A percentile compares a stretch with the other conserved stretches of the same genome.
These are phyloP conservation scores for Diplodia seriata DNA, from an alignment of 2,329 filamentous ascomycete genomes.

Conservation along the genomic window DNA sequence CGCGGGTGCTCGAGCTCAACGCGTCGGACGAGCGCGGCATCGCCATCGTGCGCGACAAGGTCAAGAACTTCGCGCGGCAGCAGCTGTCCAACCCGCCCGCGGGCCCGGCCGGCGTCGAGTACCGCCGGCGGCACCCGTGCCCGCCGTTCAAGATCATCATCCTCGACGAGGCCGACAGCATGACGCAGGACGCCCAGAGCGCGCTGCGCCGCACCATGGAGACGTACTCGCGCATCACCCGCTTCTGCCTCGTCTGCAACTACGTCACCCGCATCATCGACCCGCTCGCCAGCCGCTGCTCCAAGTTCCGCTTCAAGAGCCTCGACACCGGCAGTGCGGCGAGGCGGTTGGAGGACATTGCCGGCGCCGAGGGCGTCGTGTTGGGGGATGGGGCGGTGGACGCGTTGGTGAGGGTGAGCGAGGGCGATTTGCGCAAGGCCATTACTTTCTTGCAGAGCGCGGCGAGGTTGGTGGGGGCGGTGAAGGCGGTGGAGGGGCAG, in stretches of 20 bases:
- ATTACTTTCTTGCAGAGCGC: conserved; percentile 97
- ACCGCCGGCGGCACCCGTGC: conserved; percentile 78
- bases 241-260: conserved; percentile 98
- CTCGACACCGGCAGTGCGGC: conserved; percentile 86
- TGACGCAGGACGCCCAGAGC: conserved; percentile 98
- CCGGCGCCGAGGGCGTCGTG: conserved; percentile 74
- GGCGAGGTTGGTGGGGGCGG: conserved; percentile 81
- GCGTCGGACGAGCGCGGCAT: conserved; percentile 99
- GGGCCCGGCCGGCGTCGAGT: conserved; percentile 66
- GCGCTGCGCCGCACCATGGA: conserved; percentile 97
- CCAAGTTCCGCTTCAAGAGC: conserved; percentile 97
- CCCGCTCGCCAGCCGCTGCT: conserved; percentile 88
- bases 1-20: conserved; percentile 97
- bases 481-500: conserved; percentile 38
- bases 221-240: conserved; percentile 93
- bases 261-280: conserved; percentile 99
- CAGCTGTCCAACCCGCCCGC: conserved; percentile 83
- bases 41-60: conserved; percentile 93
- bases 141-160: conserved; percentile 99
- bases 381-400: conserved; percentile 82
- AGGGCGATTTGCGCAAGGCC: conserved; percentile 93
- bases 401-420: conserved; percentile 82
- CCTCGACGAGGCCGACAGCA: conserved; percentile 95
- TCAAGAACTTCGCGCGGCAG: conserved; percentile 97
- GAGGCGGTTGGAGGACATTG: conserved; percentile 81